Evolutionary conservation across 306 rosid genomes (phyloP).

Genomic region (Amphicarpaea edgeworthii): DNA sequence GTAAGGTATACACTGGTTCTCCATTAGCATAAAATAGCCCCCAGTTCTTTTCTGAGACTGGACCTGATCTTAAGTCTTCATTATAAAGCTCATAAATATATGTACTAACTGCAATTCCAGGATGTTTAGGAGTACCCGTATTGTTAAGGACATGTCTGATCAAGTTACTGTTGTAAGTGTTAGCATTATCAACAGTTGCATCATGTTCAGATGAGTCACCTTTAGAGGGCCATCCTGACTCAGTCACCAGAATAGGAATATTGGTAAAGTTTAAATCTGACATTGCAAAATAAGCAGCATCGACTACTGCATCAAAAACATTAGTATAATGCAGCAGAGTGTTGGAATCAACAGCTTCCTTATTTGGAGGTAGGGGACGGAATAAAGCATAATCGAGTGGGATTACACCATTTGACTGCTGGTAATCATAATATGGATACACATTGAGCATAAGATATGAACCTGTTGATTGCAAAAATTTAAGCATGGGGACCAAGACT

Average conservation of each 20-base stretch:
- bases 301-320: constrained; percentile 92
- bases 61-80: constrained; percentile 86
- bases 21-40: constrained; percentile 82
- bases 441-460: constrained; percentile 89
- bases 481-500: constrained; percentile 83
- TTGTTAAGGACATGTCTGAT: constrained; percentile 86
- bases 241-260: constrained; percentile 80
- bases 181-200: constrained; percentile 83
- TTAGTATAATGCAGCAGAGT: constrained; percentile 93
- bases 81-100: constrained; percentile 92
- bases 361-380: constrained; percentile 95
- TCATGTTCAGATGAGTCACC: constrained; percentile 82
- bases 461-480: constrained; percentile 81
- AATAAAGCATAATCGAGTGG: constrained; percentile 95
- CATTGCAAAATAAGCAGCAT: constrained; percentile 95
- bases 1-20: constrained; percentile 77
- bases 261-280: constrained; percentile 81
- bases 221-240: constrained; percentile 96
- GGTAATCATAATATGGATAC: constrained; percentile 93
- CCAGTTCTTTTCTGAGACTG: constrained; percentile 86
- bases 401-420: constrained; percentile 77
- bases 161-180: constrained; percentile 93
- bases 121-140: constrained; percentile 95
- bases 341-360: constrained; percentile 92
- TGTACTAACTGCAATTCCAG: constrained; percentile 88